Percentiles rank a stretch among this genome's conserved stretches.
These are phyloP conservation scores for Coniferiporia weirii DNA, from an alignment of 1,284 basidiomycete genomes.

Conservation along the genomic window DNA sequence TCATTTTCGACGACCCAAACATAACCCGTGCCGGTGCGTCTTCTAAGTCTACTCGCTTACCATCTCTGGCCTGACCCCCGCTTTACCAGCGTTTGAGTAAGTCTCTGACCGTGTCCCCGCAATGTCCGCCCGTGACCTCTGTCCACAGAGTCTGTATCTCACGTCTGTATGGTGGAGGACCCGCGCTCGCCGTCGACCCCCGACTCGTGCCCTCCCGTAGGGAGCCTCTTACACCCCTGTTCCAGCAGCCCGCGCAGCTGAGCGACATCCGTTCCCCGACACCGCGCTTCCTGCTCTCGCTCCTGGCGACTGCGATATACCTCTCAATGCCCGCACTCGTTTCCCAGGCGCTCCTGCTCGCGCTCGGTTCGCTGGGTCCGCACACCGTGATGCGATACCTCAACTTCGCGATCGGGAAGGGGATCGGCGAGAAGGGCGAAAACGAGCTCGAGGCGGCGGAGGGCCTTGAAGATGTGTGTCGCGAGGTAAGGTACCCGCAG, in stretches of 20 bases:
- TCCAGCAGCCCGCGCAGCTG: slow-evolving; percentile 32
- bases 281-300: slow-evolving; percentile 79
- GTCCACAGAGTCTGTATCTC: slow-evolving; percentile 71
- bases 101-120: slow-evolving; percentile 20
- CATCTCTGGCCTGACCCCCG: background rate
- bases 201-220: slow-evolving; percentile 59
- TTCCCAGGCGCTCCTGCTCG: slow-evolving; percentile 65
- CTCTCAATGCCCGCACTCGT: slow-evolving; percentile 78
- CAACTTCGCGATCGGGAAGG: slow-evolving; percentile 75
- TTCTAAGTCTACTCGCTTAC: background rate
- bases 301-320: slow-evolving; percentile 83
- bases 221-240: slow-evolving; percentile 68
- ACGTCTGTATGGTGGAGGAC: slow-evolving; percentile 82
- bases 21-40: slow-evolving; percentile 75
- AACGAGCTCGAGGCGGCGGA: slow-evolving; percentile 54
- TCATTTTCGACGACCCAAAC: slow-evolving; percentile 80
- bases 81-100: slow-evolving; percentile 38
- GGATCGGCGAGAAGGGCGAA: slow-evolving; percentile 48
- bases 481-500: slow-evolving; percentile 31
- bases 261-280: slow-evolving; percentile 40
- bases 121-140: slow-evolving; percentile 13
- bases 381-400: slow-evolving; percentile 76
- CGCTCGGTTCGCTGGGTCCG: slow-evolving; percentile 77
- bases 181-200: slow-evolving; percentile 62
- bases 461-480: slow-evolving; percentile 67